These are phyloP conservation scores for Ruellia speciosa DNA, from an alignment of 305 asterid genomes.

Conservation along the genomic window DNA sequence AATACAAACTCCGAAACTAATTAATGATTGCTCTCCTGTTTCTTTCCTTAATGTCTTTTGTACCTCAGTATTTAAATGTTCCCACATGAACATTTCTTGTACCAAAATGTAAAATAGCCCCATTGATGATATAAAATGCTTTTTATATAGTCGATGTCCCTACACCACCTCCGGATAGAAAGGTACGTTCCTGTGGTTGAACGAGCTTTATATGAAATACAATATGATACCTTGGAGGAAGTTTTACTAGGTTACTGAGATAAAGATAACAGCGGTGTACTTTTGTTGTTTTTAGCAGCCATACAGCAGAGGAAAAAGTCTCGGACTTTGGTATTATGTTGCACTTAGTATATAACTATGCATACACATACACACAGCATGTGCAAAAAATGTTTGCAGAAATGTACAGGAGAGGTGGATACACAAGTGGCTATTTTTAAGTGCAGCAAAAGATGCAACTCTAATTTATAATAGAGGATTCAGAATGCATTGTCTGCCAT, in stretches of 20 bases:
- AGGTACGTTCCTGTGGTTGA: background rate
- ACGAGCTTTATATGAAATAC: conserved; percentile 13
- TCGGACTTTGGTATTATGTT: background rate
- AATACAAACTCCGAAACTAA: conserved; percentile 20
- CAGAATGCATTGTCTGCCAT: background rate
- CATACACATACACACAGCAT: background rate
- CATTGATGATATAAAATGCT: background rate
- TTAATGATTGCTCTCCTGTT: no score
- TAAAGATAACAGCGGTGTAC: conserved; percentile 2
- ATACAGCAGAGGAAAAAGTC: background rate
- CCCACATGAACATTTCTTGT: background rate
- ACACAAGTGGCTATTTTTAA: background rate
- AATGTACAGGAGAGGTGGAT: background rate
- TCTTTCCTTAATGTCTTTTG: no score
- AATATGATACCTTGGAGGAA: no score
- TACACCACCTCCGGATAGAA: background rate
- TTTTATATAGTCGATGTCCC: background rate
- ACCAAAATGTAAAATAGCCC: background rate
- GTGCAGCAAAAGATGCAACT: background rate
- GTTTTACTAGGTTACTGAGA: no score
- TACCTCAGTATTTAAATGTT: background rate
- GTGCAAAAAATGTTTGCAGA: background rate
- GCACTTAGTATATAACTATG: background rate
- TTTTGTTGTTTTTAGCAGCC: conserved; percentile 3
- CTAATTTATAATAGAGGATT: background rate